phyloP scores from a whole-genome alignment of 768 basidiomycete species.

The Gymnopilus junonius region DNA sequence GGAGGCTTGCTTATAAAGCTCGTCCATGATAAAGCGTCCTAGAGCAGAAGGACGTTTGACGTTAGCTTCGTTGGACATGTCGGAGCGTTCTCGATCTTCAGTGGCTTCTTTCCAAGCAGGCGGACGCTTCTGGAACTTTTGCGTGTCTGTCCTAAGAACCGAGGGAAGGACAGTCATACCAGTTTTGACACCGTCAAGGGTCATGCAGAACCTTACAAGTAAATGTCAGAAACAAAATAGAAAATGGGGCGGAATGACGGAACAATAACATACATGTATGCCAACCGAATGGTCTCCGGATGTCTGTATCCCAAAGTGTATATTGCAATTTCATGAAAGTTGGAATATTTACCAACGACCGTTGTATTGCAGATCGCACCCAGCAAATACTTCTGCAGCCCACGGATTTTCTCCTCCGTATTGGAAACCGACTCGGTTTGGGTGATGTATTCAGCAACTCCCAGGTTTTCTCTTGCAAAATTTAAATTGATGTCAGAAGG shows the following conservation, averaged over 20 bases:
- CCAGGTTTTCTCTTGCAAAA: conserved; percentile 48
- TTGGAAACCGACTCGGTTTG: conserved; percentile 23
- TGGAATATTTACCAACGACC: conserved; percentile 58
- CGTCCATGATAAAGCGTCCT: conserved; percentile 49
- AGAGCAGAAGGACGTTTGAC: conserved; percentile 24
- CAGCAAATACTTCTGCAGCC: conserved; percentile 55
- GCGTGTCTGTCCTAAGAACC: conserved; percentile 27
- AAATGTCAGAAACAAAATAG: neutral
- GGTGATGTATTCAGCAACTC: conserved; percentile 46
- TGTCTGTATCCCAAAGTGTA: conserved; percentile 58
- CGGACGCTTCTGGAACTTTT: conserved; percentile 20
- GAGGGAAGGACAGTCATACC: conserved; percentile 48
- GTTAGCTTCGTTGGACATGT: conserved; percentile 28
- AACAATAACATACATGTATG: conserved; percentile 52
- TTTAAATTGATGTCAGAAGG: conserved; percentile 44
- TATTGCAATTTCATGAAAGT: conserved; percentile 57
- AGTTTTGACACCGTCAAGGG: conserved; percentile 66
- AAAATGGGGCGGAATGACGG: neutral
- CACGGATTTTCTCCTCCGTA: conserved; percentile 30
- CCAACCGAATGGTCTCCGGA: conserved; percentile 52
- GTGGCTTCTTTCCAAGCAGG: conserved; percentile 39
- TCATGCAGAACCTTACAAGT: conserved; percentile 46
- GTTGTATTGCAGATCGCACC: conserved; percentile 48
- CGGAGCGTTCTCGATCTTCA: conserved; percentile 21
- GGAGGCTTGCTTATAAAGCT: conserved; percentile 32